Evolutionary conservation across 1,284 basidiomycete genomes (phyloP), one percentile per base, ranked within the genome.

Genomic region (Microbotryomycetes sp.): DNA sequence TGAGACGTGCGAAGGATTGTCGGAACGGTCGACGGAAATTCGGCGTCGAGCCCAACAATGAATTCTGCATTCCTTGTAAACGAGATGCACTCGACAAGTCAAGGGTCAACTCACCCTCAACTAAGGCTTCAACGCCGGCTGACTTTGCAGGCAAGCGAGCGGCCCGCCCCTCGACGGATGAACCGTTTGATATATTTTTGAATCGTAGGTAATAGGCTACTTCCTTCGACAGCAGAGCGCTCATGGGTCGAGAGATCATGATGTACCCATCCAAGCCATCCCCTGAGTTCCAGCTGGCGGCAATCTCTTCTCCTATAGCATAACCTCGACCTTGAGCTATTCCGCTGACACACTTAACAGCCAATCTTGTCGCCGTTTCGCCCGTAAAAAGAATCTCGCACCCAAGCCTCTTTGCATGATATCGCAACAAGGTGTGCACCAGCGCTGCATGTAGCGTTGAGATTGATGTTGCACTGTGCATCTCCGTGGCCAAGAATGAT

Each of bases 1-100:
- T 68, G 64, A 1, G 67, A 62, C 1, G 68, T 70, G 15, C 65
- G 58, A 9, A 64, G 45, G 45, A 70, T 61, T 56, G 67, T 70
- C 27, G 62, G 64, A 6, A 64, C 64, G 7, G 68, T 70, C 4
- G 56, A 63, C 2, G 68, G 66, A 52, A 70, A 70, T 9, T 59
- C 49, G 26, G 48, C 52, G 18, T 70, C 61, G 45, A 70, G 59
- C 3, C 56, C 50, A 16, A 50, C 18, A 23, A 70, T 56, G 23
- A 70, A 70, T n/a, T 66, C 66, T 65, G 52, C 21, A 3, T 1
- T 9, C 28, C n/a, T n/a, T n/a, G 24, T 52, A 15, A 21, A 45
- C 16, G 56, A 52, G 29, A 18, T 41, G 7, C n/a, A n/a, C n/a
- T 45, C 52, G 16, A 5, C 23, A 31, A 49, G n/a, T 4, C 2